These are phyloP conservation scores for Baudoinia panamericana DNA, from an alignment of 495 filamentous ascomycete genomes.

Conservation along the genomic window DNA sequence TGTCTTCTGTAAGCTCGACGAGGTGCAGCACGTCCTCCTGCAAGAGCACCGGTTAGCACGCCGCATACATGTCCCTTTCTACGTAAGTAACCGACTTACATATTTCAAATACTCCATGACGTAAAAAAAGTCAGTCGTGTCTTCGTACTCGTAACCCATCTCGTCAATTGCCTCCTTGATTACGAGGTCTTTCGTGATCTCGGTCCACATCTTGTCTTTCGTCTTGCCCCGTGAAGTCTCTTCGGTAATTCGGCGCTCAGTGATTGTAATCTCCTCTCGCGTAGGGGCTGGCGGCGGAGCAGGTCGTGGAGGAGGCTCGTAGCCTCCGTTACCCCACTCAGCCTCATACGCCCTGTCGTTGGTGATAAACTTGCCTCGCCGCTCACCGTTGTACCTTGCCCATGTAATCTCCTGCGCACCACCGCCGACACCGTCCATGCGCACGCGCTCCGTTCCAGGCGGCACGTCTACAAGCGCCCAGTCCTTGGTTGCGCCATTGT, in stretches of 20 bases:
- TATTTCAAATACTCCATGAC: conserved; percentile 81
- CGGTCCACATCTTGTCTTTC: conserved; percentile 77
- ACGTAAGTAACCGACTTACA: no score
- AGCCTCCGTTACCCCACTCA: conserved; percentile 21
- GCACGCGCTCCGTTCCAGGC: conserved; percentile 60
- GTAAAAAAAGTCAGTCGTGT: conserved; percentile 81
- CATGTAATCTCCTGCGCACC: conserved; percentile 56
- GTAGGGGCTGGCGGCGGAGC: conserved; percentile 1
- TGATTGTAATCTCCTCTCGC: conserved; percentile 7
- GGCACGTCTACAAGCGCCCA: conserved; percentile 72
- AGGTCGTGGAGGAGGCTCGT: conserved; percentile 13
- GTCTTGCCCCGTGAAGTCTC: conserved; percentile 24
- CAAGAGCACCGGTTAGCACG: conserved; percentile 1
- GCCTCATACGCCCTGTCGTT: conserved; percentile 31
- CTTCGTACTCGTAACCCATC: conserved; percentile 78
- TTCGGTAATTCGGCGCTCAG: conserved; percentile 1
- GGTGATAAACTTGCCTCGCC: conserved; percentile 53
- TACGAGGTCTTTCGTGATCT: conserved; percentile 90
- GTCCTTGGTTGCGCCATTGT: conserved; percentile 52
- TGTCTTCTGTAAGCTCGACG: conserved; percentile 66
- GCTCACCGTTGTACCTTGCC: conserved; percentile 63
- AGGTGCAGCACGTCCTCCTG: conserved; percentile 82
- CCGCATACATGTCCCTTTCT: no score
- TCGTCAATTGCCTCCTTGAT: conserved; percentile 75
- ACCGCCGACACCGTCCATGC: conserved; percentile 60